Evolutionary conservation across 2,329 filamentous ascomycete genomes (phyloP), one percentile per base, ranked within the genome.

Genomic region (Hyphodiscus sp.): DNA sequence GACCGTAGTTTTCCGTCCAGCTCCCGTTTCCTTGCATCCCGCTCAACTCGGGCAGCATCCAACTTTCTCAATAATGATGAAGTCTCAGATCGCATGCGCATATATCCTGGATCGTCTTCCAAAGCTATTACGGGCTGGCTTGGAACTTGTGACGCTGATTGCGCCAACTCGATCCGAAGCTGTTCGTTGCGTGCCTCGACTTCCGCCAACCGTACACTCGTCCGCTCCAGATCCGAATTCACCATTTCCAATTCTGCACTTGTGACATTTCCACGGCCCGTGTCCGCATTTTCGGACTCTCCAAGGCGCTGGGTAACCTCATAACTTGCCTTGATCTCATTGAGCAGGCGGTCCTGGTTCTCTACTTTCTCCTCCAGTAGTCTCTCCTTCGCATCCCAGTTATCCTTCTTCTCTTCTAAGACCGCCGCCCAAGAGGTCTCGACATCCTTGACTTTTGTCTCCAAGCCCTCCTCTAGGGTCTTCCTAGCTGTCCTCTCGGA

Each of bases 141-240:
- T 50, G 86, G 77, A 53, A 85, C 73, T 54, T 86, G 81, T 2
- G 90, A 91, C 55, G 91, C 89, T 46, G 88, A 85, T 67, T 96
- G 91, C 16, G 92, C 95, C 52, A 99, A 79, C 63, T 99, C 91
- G 26, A 96, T 73, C 48, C 91, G 83, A 64, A 99, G 74, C 66
- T 96, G 91, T 70, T 99, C 94, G 68, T 99, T 99, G 51, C 94
- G 85, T 13, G 89, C 88, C 70, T 97, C 91, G 8, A 97, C 82
- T 60, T 99, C 92, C 19, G 91, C 91, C 56, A 99, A 75, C 55
- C 95, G 79, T 44, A 88, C 75, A 65, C 88, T 95, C 13, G 92
- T 92, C 64, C 91, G 86, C 67, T 99, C 94, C 23, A 99, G 73
- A 64, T 99, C 94, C 0, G 91, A 87, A 65, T 87, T 86, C 53